Evolutionary conservation across 2,329 filamentous ascomycete species (phyloP).

Genomic region (Epichloe hybrida): DNA sequence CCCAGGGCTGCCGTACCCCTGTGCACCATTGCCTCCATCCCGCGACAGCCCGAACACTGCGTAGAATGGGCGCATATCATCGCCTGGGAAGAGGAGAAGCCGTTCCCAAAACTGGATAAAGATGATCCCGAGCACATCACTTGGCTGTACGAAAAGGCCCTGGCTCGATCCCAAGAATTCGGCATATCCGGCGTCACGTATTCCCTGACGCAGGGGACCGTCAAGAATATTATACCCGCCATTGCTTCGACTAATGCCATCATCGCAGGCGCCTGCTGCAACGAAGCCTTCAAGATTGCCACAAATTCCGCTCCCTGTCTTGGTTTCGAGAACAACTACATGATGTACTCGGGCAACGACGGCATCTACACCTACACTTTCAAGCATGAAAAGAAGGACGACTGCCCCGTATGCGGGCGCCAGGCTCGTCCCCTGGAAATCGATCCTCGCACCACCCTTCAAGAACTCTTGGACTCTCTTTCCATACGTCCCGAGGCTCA

Average conservation of each 20-base stretch:
- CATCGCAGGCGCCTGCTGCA: slow-evolving; percentile 89
- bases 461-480: slow-evolving; percentile 75
- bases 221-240: slow-evolving; percentile 98
- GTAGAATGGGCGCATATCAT: slow-evolving; percentile 99
- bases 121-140: slow-evolving; percentile 94
- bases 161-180: slow-evolving; percentile 72
- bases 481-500: slow-evolving; percentile 77
- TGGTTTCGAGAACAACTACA: slow-evolving; percentile 75
- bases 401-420: slow-evolving; percentile 89
- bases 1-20: slow-evolving; percentile 94
- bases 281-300: slow-evolving; percentile 90
- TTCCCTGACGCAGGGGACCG: slow-evolving; percentile 87
- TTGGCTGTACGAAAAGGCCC: slow-evolving; percentile 86
- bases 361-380: slow-evolving; percentile 97
- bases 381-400: slow-evolving; percentile 81
- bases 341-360: slow-evolving; percentile 98
- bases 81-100: slow-evolving; percentile 80
- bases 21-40: slow-evolving; percentile 91
- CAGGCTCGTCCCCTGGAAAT: slow-evolving; percentile 62
- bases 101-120: slow-evolving; percentile 77
- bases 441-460: slow-evolving; percentile 57
- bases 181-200: slow-evolving; percentile 89
- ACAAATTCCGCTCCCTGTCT: slow-evolving; percentile 71
- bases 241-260: slow-evolving; percentile 97
- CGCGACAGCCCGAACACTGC: slow-evolving; percentile 92